Conservation (phyloP, 352 stramenopile species). For the Phytopythium sindhum region DNA sequence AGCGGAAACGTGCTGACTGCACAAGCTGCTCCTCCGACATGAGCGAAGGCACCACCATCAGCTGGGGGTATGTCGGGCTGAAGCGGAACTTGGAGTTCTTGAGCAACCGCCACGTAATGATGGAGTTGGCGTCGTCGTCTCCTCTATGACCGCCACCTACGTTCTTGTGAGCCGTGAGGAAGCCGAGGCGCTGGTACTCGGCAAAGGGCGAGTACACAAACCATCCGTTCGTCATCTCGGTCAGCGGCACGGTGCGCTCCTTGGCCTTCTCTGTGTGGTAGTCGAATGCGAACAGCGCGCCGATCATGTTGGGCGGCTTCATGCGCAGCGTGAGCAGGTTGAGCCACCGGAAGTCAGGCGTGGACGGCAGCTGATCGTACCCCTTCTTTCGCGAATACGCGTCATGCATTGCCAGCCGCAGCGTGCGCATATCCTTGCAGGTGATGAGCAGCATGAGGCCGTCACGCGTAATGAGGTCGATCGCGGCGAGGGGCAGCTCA, state of each 20-base stretch:
- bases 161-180: constrained; percentile 49
- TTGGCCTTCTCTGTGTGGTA: constrained; percentile 72
- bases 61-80: constrained; percentile 93
- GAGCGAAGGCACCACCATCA: constrained; percentile 92
- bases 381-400: constrained; percentile 81
- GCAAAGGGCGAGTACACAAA: constrained; percentile 77
- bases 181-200: constrained; percentile 83
- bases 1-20: constrained; percentile 89
- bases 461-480: constrained; percentile 76
- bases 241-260: constrained; percentile 20
- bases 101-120: constrained; percentile 79
- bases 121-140: constrained; percentile 14
- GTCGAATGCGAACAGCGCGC: constrained; percentile 76
- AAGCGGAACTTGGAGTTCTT: constrained; percentile 91
- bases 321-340: constrained; percentile 77
- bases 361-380: constrained; percentile 73
- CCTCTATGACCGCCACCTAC: constrained; percentile 19
- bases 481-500: constrained; percentile 71
- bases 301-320: constrained; percentile 76
- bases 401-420: constrained; percentile 84
- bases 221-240: constrained; percentile 74
- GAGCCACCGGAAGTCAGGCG: constrained; percentile 74
- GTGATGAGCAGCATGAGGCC: constrained; percentile 77
- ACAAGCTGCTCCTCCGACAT: constrained; percentile 92
- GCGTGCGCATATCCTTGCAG: constrained; percentile 77